Percentiles rank a stretch among this genome's conserved stretches.
Conservation (phyloP, 805 yeast species). For the Yarrowia bubula region DNA sequence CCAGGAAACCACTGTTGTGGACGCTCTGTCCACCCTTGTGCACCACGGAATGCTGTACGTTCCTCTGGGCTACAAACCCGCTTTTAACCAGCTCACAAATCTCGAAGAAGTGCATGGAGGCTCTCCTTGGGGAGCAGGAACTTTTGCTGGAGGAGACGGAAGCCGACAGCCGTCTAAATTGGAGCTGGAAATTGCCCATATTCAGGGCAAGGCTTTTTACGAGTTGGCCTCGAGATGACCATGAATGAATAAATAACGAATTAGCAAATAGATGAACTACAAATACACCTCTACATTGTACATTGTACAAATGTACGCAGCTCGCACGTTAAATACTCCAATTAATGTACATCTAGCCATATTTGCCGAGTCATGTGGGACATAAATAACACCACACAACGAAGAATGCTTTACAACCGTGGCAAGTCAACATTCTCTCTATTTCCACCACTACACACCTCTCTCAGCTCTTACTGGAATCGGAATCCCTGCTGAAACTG, state of each 20-base stretch:
- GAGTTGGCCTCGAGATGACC: constrained; percentile 39
- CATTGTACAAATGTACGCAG: neutral
- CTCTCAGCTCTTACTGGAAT: neutral
- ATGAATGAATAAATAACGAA: neutral
- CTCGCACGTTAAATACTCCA: neutral
- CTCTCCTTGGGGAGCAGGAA: constrained; percentile 86
- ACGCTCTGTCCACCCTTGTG: constrained; percentile 54
- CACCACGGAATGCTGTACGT: constrained; percentile 79
- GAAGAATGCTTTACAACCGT: constrained; percentile 3
- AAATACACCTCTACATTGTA: too few species aligned
- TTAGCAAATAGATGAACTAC: too few species aligned
- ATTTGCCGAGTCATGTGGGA: neutral
- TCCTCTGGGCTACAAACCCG: constrained; percentile 69
- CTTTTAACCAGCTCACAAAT: constrained; percentile 54
- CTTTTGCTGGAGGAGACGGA: constrained; percentile 73
- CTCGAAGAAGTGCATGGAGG: constrained; percentile 74
- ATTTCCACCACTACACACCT: neutral
- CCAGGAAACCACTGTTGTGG: constrained; percentile 65
- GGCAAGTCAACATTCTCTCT: constrained; percentile 17
- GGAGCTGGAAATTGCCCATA: constrained; percentile 61
- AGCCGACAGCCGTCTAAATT: constrained; percentile 62
- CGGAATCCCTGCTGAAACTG: neutral
- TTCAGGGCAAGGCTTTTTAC: constrained; percentile 68
- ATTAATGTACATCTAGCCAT: constrained; percentile 20
- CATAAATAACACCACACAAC: neutral